Percentiles rank a stretch among this genome's conserved stretches.
These are phyloP conservation scores for Didymella glomerata DNA, from an alignment of 2,329 filamentous ascomycete genomes.

Conservation along the genomic window DNA sequence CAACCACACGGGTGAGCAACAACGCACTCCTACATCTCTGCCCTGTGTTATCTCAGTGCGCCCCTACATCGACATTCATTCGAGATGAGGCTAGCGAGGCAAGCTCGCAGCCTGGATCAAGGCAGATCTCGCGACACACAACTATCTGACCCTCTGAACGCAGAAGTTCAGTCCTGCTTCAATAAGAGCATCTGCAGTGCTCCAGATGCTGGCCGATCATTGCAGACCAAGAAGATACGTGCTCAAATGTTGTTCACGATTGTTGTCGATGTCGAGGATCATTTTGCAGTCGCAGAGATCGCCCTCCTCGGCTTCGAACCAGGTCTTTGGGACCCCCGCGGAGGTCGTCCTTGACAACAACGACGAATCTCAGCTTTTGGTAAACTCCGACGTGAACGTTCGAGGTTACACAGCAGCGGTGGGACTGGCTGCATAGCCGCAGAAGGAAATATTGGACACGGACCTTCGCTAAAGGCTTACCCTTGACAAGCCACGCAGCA, in stretches of 20 bases:
- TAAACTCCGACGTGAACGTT: background rate
- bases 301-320: background rate
- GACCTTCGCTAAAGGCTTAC: conserved; percentile 6
- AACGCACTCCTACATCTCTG: background rate
- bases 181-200: too few relatives aligned
- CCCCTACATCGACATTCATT: background rate
- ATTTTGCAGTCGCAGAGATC: background rate
- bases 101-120: background rate
- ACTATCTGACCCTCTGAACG: background rate
- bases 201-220: too few relatives aligned
- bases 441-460: conserved; percentile 12
- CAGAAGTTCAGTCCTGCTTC: background rate
- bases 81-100: background rate
- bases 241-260: background rate
- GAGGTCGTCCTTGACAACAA: background rate
- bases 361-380: background rate
- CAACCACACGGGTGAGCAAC: background rate
- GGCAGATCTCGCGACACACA: background rate
- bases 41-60: background rate
- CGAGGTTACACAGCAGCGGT: conserved; percentile 7
- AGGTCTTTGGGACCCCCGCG: background rate
- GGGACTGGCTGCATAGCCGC: conserved; percentile 5
- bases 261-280: background rate
- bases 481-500: conserved; percentile 1
- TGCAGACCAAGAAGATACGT: too few relatives aligned